Percentiles rank a stretch among this genome's conserved stretches.
Conservation (phyloP, 306 rosid species). For the Boehmeria nivea region DNA sequence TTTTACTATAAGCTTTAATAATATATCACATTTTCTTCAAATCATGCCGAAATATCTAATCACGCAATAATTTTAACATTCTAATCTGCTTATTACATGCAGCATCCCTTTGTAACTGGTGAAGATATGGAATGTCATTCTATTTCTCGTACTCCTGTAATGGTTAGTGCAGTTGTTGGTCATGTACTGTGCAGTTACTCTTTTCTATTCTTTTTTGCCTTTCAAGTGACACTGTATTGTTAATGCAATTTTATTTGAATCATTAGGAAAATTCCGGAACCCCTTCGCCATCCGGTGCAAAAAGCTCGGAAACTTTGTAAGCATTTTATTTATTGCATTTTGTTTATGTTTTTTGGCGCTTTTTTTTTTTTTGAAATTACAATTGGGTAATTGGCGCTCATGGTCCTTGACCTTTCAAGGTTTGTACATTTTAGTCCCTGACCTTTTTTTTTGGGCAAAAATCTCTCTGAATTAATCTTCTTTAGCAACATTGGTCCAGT, state of each 20-base stretch:
- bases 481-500: too few relatives aligned
- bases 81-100: conserved; percentile 32
- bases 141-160: conserved; percentile 27
- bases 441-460: too few relatives aligned
- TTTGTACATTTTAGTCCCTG: too few relatives aligned
- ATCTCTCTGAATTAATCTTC: too few relatives aligned
- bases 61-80: conserved; percentile 19
- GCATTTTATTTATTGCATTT: conserved; percentile 19
- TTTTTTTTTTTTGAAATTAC: too few relatives aligned
- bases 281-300: conserved; percentile 35
- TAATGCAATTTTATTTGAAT: conserved; percentile 17
- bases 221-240: background rate
- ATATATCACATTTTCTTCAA: conserved; percentile 4
- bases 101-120: conserved; percentile 95
- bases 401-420: too few relatives aligned
- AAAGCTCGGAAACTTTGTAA: conserved; percentile 43
- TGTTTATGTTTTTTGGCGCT: conserved; percentile 5
- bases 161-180: conserved; percentile 56
- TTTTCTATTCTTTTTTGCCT: too few relatives aligned
- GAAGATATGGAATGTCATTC: conserved; percentile 36
- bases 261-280: conserved; percentile 50
- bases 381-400: too few relatives aligned
- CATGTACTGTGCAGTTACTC: conserved; percentile 16
- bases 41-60: too few relatives aligned
- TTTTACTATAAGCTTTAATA: background rate